These are phyloP conservation scores for Solanum chilense DNA, from an alignment of 257 asterid genomes.

Conservation along the genomic window DNA sequence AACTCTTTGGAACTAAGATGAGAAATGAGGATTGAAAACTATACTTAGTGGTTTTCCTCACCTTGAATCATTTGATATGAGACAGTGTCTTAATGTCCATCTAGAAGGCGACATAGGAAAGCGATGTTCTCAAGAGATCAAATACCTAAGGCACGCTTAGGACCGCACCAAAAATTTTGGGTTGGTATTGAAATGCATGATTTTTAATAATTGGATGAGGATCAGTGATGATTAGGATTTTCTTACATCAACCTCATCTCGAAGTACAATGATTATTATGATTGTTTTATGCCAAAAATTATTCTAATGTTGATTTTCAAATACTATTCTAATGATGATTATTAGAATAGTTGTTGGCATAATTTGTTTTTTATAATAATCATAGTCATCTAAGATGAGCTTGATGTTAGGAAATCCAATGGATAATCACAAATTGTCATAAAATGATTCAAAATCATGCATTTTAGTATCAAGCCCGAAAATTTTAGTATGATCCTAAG, in stretches of 20 bases:
- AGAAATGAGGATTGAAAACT: slow-evolving; percentile 19
- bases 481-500: slow-evolving; percentile 11
- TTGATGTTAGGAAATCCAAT: too few relatives aligned
- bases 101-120: slow-evolving; percentile 21
- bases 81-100: slow-evolving; percentile 17
- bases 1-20: slow-evolving; percentile 16
- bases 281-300: not conserved
- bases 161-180: slow-evolving; percentile 9
- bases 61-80: slow-evolving; percentile 40
- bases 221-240: not conserved
- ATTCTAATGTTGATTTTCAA: not conserved
- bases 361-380: too few relatives aligned
- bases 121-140: slow-evolving; percentile 18
- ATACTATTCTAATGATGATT: not conserved
- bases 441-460: not conserved
- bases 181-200: not conserved
- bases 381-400: too few relatives aligned
- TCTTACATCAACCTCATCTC: not conserved
- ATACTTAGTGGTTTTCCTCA: slow-evolving; percentile 34
- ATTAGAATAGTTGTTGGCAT: not conserved
- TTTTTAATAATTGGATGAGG: not conserved
- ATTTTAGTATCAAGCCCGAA: not conserved
- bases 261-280: slow-evolving; percentile 5
- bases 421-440: not conserved
- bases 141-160: slow-evolving; percentile 9